Percentiles rank a stretch among this genome's conserved stretches.
Conservation (phyloP, 192 early-diverging fungal genomes). For the Ambispora gerdemannii region DNA sequence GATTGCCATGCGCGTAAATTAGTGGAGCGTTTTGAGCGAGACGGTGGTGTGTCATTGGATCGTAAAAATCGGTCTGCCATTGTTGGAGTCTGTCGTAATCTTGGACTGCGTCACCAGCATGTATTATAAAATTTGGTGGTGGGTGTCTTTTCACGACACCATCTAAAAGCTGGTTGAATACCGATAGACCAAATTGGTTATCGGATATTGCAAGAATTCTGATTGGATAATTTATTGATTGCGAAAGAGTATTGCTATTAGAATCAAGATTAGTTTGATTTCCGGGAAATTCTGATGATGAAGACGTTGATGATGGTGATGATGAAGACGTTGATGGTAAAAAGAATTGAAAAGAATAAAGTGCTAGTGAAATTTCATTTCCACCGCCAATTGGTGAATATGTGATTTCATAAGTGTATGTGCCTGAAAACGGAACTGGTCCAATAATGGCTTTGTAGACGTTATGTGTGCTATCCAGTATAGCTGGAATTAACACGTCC, state of each 20-base stretch:
- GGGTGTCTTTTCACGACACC: slow-evolving; percentile 34
- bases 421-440: slow-evolving; percentile 23
- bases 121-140: slow-evolving; percentile 54
- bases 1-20: slow-evolving; percentile 74
- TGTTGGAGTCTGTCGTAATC: slow-evolving; percentile 51
- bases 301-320: slow-evolving; percentile 27
- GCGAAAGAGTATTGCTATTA: too few relatives aligned
- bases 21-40: slow-evolving; percentile 57
- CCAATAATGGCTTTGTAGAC: slow-evolving; percentile 41
- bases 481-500: slow-evolving; percentile 19
- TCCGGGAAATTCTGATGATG: slow-evolving; percentile 35
- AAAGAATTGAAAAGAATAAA: slow-evolving; percentile 20
- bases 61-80: slow-evolving; percentile 69
- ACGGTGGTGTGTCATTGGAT: slow-evolving; percentile 55
- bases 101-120: slow-evolving; percentile 71
- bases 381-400: not conserved
- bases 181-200: slow-evolving; percentile 49
- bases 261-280: too few relatives aligned
- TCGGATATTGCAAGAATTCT: slow-evolving; percentile 41
- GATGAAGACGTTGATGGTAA: slow-evolving; percentile 5
- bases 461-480: slow-evolving; percentile 38
- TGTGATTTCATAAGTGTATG: slow-evolving; percentile 33
- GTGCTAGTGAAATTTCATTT: not conserved
- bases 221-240: slow-evolving; percentile 41
- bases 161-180: slow-evolving; percentile 36